Evolutionary conservation across 805 yeast genomes (phyloP), one percentile per base, ranked within the genome.

Genomic region (Lachancea waltii): DNA sequence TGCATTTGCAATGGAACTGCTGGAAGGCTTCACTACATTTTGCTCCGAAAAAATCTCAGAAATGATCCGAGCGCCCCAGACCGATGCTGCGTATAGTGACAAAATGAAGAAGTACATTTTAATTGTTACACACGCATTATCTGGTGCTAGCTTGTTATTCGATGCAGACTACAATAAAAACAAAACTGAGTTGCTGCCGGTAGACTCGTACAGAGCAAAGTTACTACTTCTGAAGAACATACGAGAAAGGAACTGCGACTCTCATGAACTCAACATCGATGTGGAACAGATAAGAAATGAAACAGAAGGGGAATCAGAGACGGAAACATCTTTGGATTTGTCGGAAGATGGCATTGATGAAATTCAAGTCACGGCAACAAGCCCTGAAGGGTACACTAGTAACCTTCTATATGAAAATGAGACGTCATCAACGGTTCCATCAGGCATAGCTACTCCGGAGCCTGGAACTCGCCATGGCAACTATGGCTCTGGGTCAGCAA

Each of bases 131-230:
- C 76, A 78, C 42, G 63, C 77, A 0, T 47, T 81, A 3, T 75
- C 89, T 29, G 95, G 96, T 18, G 64, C 77, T 7, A 73, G 95
- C 23, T 68, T 72, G 30, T 62, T 87, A 25, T 75, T 84, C 49
- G 95, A 86, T 53, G 85, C 94, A 0, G 76, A 79, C 10, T 81
- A 68, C 48, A 68, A 70, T 31, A 75, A 48, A 30, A 42, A 46
- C 27, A 46, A 44, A 9, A 41, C 51, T 5, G 43, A 43, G 10
- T 22, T 47, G 7, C 29, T 22, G 9, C 48, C 45, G 6, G 36
- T 45, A 30, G 34, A 47, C 33, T 33, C 42, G 13, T 49, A 51
- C 21, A 42, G 42, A 30, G 44, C 40, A 30, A 63, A 55, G 39
- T 38, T 64, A 9, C 25, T 59, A 36, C 51, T 64, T 11, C 36